Conservation (phyloP, 208 protist species). For the Wallacemonas sp. region DNA sequence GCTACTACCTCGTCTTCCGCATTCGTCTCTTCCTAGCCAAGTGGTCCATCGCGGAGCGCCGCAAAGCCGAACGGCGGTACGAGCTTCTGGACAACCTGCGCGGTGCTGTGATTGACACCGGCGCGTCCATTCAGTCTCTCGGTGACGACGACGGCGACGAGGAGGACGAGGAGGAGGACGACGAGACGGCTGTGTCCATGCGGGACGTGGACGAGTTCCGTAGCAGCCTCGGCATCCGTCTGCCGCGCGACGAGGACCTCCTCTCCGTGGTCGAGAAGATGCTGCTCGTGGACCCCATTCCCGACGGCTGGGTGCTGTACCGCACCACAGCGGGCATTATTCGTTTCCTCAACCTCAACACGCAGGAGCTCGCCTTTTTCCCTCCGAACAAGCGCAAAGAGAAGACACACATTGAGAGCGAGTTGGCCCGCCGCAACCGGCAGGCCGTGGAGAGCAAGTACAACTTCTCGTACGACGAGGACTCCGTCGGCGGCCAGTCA, state of each 20-base stretch:
- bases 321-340: slow-evolving; percentile 85
- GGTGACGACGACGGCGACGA: slow-evolving; percentile 52
- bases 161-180: slow-evolving; percentile 63
- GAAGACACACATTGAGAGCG: slow-evolving; percentile 60
- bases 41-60: slow-evolving; percentile 75
- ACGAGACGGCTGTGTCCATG: slow-evolving; percentile 69
- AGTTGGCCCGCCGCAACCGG: slow-evolving; percentile 70
- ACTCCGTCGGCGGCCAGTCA: slow-evolving; percentile 22
- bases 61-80: slow-evolving; percentile 71
- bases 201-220: slow-evolving; percentile 88
- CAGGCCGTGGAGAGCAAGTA: slow-evolving; percentile 76
- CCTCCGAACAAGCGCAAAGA: slow-evolving; percentile 70
- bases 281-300: slow-evolving; percentile 82
- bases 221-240: slow-evolving; percentile 78
- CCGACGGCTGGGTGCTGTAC: slow-evolving; percentile 88
- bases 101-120: slow-evolving; percentile 27
- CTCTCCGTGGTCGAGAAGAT: slow-evolving; percentile 79
- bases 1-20: slow-evolving; percentile 69
- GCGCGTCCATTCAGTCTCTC: slow-evolving; percentile 34
- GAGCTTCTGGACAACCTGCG: slow-evolving; percentile 67
- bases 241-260: slow-evolving; percentile 85
- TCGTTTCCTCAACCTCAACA: slow-evolving; percentile 90
- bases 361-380: slow-evolving; percentile 88
- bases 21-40: slow-evolving; percentile 68
- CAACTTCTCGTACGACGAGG: slow-evolving; percentile 70